Evolutionary conservation across 2,329 filamentous ascomycete genomes (phyloP), one percentile per base, ranked within the genome.

Genomic region (Aspergillus ibericus): DNA sequence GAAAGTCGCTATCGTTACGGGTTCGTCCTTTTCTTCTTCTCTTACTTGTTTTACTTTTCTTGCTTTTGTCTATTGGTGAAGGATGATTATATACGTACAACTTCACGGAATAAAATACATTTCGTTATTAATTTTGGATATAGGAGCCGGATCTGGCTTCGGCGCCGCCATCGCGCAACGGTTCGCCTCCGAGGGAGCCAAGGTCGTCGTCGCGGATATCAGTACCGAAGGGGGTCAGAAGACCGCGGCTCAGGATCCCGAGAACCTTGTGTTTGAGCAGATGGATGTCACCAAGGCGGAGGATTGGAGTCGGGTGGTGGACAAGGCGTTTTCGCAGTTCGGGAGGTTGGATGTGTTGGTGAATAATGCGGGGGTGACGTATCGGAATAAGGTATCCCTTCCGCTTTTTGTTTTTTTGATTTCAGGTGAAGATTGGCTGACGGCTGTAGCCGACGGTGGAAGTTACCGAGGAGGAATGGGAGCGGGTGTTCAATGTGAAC

Each of bases 311-410:
- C 58, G 63, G 1, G 65, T 71, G 7, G 60, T 73, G n/a, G 68
- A 72, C 3, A 16, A 70, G 27, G 66, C 69, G 0, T 64, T 78
- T 25, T 52, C 66, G 4, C 68, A 67, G 42, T 69, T 70, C 32
- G 72, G 73, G 1, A 63, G 68, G 20, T 61, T 82, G 53, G 76
- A 81, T 66, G 70, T 79, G 15, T 63, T 82, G 50, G 72, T 81
- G 42, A 81, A 81, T 59, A 81, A 81, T 68, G 79, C 79, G 7
- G 80, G 80, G 12, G 77, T 71, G 15, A 69, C 68, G 15, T 77
- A 75, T 67, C 68, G 67, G 54, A 77, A 77, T 61, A 77, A 77
- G 71, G 75, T 74, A 47, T 38, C 1, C 25, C 16, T 12, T 56
- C 40, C 8, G 12, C 27, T 12, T 29, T 15, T 18, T 36, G n/a